Conservation (phyloP, 1,139 yeast species). For the Entelexis paramagnoliae region DNA sequence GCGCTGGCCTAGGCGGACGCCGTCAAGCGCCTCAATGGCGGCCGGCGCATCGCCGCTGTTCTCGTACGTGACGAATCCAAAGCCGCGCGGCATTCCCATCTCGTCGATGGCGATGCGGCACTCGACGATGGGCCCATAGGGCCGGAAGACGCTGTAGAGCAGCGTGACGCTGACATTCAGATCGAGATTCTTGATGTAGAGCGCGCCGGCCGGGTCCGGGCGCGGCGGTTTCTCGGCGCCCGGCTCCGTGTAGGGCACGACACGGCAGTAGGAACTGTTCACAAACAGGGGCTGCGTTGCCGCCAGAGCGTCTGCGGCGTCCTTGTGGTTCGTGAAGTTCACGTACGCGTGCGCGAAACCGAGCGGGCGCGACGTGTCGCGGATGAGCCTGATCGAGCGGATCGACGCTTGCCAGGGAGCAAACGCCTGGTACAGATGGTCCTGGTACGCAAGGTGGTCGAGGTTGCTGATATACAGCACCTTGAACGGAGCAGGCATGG, state of each 20-base stretch:
- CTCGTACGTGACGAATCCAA: conserved; percentile 69
- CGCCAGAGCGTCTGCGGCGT: conserved; percentile 75
- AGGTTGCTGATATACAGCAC: conserved; percentile 72
- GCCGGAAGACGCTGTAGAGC: conserved; percentile 72
- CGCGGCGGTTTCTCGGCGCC: conserved; percentile 28
- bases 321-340: conserved; percentile 66
- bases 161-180: conserved; percentile 71
- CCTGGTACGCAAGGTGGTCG: conserved; percentile 73
- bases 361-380: conserved; percentile 78
- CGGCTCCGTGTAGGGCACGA: conserved; percentile 41
- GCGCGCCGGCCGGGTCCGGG: conserved; percentile 14
- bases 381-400: conserved; percentile 80
- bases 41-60: conserved; percentile 14
- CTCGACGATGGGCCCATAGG: conserved; percentile 72
- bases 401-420: conserved; percentile 80
- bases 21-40: conserved; percentile 18
- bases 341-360: conserved; percentile 91
- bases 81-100: conserved; percentile 70
- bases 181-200: conserved; percentile 48
- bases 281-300: conserved; percentile 69
- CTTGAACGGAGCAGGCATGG: conserved; percentile 9
- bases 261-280: conserved; percentile 69
- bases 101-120: conserved; percentile 82
- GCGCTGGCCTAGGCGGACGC: conserved; percentile 9
- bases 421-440: conserved; percentile 52